These are phyloP conservation scores for Ochetophila trinervis DNA, from an alignment of 306 rosid species.

Conservation along the genomic window DNA sequence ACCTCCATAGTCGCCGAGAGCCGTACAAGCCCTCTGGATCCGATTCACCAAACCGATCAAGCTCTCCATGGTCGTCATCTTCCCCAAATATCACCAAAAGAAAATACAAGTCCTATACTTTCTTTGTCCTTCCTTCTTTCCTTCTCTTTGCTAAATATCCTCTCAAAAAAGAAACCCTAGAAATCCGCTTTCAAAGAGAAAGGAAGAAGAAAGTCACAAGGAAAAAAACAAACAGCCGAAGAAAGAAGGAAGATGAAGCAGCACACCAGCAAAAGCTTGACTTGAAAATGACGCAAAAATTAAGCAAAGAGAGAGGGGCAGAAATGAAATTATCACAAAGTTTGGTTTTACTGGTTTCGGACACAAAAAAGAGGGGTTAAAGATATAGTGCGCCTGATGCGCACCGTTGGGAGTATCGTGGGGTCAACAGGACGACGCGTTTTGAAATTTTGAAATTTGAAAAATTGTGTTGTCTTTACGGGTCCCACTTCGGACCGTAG, in stretches of 20 bases:
- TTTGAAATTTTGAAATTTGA: conserved; percentile 38
- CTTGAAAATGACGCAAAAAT: neutral
- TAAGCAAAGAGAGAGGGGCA: neutral
- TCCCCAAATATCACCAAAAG: neutral
- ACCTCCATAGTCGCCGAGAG: conserved; percentile 91
- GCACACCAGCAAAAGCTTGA: neutral
- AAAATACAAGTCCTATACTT: neutral
- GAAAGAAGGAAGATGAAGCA: neutral
- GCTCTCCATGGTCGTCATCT: conserved; percentile 90
- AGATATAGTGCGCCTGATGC: neutral
- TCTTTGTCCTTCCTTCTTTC: neutral
- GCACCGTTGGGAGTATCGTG: conserved; percentile 7
- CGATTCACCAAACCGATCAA: conserved; percentile 92
- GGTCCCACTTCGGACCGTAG: neutral
- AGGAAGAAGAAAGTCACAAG: neutral
- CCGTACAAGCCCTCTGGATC: conserved; percentile 89
- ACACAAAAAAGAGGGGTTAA: neutral
- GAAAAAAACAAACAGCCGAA: neutral
- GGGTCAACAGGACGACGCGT: conserved; percentile 5
- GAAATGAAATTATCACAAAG: neutral
- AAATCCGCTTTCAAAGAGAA: neutral
- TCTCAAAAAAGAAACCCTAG: neutral
- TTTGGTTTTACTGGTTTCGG: neutral
- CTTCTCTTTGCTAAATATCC: conserved; percentile 22
- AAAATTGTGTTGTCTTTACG: neutral